A percentile compares a stretch with the other conserved stretches of the same genome.
Evolutionary conservation across 2,329 filamentous ascomycete genomes (phyloP).

Genomic region (Colletotrichum musae): DNA sequence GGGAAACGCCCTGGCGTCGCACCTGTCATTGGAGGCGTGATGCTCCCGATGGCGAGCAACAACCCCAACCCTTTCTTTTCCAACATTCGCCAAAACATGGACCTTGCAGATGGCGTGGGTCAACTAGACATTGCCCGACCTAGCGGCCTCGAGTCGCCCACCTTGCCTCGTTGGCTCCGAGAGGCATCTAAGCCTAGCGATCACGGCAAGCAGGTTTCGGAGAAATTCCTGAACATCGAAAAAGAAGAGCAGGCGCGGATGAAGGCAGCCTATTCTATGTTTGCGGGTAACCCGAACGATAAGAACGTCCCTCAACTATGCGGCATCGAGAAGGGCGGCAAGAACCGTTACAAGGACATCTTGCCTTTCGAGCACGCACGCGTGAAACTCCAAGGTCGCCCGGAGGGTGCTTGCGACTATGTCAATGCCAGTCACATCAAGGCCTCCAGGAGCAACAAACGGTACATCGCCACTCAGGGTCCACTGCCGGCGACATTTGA

Average conservation of each 20-base stretch:
- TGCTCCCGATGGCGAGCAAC: conserved; percentile 79
- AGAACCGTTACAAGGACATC: conserved; percentile 98
- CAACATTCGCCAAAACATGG: conserved; percentile 97
- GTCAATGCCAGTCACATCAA: conserved; percentile 94
- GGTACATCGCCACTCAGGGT: conserved; percentile 95
- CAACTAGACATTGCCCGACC: conserved; percentile 75
- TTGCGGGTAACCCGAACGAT: conserved; percentile 51
- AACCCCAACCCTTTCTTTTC: conserved; percentile 91
- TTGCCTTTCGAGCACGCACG: conserved; percentile 95
- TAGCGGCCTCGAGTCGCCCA: conserved; percentile 59
- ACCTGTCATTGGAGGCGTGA: conserved; percentile 91
- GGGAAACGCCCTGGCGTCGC: conserved; percentile 66
- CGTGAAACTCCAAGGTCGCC: conserved; percentile 81
- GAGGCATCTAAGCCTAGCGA: conserved; percentile 77
- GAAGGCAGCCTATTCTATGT: conserved; percentile 78
- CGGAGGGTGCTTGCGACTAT: conserved; percentile 85
- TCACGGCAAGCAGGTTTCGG: conserved; percentile 83
- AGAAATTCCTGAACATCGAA: conserved; percentile 89
- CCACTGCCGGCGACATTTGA: conserved; percentile 93
- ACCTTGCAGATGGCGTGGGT: conserved; percentile 92
- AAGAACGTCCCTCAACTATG: conserved; percentile 73
- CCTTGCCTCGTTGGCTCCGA: conserved; percentile 84
- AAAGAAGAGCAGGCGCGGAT: conserved; percentile 91
- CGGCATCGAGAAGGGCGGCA: conserved; percentile 92
- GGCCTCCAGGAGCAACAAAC: conserved; percentile 85